These are phyloP conservation scores for Secale cereale DNA, from an alignment of 176 grass and related monocot species.

Conservation along the genomic window DNA sequence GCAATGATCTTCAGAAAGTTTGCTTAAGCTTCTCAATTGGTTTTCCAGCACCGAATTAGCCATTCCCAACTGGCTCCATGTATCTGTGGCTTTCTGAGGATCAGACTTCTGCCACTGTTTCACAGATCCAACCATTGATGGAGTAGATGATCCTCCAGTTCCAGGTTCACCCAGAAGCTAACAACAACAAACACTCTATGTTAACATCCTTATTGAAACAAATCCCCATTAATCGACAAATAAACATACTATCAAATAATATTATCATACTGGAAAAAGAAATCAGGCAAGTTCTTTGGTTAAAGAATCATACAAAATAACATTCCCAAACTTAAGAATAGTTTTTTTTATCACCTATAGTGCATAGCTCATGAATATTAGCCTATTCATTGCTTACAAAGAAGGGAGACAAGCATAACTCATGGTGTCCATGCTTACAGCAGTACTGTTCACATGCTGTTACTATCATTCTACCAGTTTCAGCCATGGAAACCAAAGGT, in stretches of 20 bases:
- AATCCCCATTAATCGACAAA: background rate
- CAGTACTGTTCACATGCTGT: background rate
- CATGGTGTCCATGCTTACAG: conserved; percentile 1
- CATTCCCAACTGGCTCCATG: conserved; percentile 60
- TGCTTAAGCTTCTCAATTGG: conserved; percentile 64
- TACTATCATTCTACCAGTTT: conserved; percentile 8
- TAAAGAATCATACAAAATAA: background rate
- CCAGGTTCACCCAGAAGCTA: conserved; percentile 94
- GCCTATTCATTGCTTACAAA: background rate
- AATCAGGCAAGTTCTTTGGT: background rate
- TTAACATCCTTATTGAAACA: conserved; percentile 1
- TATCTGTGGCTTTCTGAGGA: conserved; percentile 75
- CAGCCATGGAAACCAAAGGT: background rate
- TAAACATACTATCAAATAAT: conserved; percentile 10
- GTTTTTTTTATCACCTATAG: background rate
- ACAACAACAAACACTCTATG: background rate
- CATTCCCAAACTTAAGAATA: background rate
- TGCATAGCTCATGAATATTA: background rate
- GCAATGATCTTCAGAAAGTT: conserved; percentile 54
- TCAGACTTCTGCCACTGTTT: conserved; percentile 82
- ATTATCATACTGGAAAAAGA: background rate
- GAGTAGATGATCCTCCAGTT: conserved; percentile 90
- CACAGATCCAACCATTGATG: conserved; percentile 93
- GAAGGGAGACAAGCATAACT: background rate
- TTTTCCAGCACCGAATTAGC: conserved; percentile 71